Conservation (phyloP, 768 basidiomycete species). For the Cystofilobasidium bisporidii region DNA sequence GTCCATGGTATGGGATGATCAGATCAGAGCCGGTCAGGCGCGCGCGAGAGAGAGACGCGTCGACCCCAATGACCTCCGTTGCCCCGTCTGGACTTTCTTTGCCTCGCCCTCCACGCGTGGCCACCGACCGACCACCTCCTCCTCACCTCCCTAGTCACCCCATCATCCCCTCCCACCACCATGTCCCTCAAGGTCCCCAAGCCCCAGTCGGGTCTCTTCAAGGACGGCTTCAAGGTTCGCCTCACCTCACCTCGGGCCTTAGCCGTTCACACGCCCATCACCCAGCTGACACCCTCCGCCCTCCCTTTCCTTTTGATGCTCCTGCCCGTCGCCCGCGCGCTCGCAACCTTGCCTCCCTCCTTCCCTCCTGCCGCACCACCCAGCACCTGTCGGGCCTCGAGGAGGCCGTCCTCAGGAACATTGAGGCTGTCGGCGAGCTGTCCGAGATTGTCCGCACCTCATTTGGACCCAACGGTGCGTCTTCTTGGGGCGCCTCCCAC, state of each 20-base stretch:
- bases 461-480: conserved; percentile 88
- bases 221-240: conserved; percentile 85
- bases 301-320: background rate
- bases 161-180: background rate
- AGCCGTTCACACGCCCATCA: too few relatives aligned
- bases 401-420: conserved; percentile 66
- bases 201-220: conserved; percentile 64
- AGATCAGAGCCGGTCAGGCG: too few relatives aligned
- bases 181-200: conserved; percentile 96
- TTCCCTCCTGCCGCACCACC: too few relatives aligned
- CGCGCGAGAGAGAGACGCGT: too few relatives aligned
- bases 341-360: background rate
- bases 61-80: too few relatives aligned
- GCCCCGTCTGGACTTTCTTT: too few relatives aligned
- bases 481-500: conserved; percentile 15
- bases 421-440: conserved; percentile 73
- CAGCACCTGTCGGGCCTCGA: conserved; percentile 81
- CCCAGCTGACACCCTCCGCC: background rate
- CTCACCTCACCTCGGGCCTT: background rate
- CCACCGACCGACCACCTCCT: background rate
- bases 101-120: background rate
- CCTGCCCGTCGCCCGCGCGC: background rate
- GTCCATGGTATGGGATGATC: too few relatives aligned
- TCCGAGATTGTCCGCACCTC: conserved; percentile 91
- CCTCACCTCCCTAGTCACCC: background rate